Percentiles rank a stretch among this genome's conserved stretches.
phyloP scores from a whole-genome alignment of 2,329 filamentous ascomycete genomes.

The Apiospora phragmitis region DNA sequence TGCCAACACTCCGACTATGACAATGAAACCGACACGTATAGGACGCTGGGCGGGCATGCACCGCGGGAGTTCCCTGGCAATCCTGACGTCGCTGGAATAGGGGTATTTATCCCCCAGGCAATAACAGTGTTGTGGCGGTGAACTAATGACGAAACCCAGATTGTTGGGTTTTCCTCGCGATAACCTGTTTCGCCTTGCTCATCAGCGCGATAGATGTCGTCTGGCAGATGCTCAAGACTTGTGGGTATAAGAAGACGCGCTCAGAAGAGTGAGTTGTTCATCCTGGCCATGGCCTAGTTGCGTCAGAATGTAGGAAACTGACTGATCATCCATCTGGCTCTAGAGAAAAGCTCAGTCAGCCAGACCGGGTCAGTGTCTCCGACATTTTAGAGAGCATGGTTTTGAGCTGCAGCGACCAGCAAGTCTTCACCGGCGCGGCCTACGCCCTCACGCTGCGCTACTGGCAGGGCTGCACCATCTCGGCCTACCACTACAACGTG shows the following conservation, averaged over 20 bases:
- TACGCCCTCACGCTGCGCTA: slow-evolving; percentile 37
- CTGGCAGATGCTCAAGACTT: not conserved
- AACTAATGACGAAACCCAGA: not conserved
- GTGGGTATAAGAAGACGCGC: not conserved
- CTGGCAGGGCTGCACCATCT: slow-evolving; percentile 32
- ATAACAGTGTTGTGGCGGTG: not conserved
- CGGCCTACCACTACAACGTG: slow-evolving; percentile 39
- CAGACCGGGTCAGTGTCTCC: slow-evolving; percentile 21
- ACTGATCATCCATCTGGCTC: not conserved
- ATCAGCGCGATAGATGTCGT: not conserved
- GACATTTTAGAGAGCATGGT: slow-evolving; percentile 34
- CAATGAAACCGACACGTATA: not conserved
- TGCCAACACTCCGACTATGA: slow-evolving; percentile 14
- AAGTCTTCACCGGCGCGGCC: slow-evolving; percentile 38
- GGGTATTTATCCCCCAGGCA: not conserved
- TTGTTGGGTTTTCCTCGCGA: not conserved
- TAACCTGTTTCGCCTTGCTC: not conserved
- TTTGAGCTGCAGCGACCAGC: slow-evolving; percentile 36
- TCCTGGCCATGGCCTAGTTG: no score
- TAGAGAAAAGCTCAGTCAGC: not conserved
- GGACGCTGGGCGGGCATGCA: not conserved
- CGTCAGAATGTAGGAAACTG: not conserved
- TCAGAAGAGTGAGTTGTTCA: not conserved
- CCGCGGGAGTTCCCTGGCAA: not conserved
- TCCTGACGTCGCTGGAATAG: not conserved